Evolutionary conservation across 768 basidiomycete species (phyloP).

Genomic region (Lyophyllum shimeji): DNA sequence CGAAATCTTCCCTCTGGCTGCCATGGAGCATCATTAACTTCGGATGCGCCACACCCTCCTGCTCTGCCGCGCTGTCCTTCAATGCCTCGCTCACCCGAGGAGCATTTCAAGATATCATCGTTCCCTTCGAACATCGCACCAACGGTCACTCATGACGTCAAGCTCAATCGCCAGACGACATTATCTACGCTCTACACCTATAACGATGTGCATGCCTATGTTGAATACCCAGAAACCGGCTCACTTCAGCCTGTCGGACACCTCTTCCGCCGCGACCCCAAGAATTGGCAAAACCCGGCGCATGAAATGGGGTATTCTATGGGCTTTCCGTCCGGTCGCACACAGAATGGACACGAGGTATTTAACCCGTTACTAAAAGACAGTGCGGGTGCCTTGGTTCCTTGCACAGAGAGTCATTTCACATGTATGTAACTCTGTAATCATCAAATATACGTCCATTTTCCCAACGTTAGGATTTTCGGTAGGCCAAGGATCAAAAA

Average conservation of each 20-base stretch:
- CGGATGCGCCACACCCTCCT: not conserved
- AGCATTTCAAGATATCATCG: not conserved
- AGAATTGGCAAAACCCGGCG: not conserved
- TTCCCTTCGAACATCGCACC: not conserved
- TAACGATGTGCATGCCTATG: not conserved
- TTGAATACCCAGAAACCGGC: not conserved
- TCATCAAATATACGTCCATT: not conserved
- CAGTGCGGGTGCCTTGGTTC: not conserved
- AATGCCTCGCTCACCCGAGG: not conserved
- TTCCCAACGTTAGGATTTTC: not conserved
- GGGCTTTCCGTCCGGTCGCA: not conserved
- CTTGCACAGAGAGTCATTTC: not conserved
- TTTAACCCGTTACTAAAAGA: not conserved
- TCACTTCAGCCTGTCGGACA: not conserved
- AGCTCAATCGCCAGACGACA: not conserved
- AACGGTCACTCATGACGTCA: not conserved
- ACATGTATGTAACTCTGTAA: not conserved
- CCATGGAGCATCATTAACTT: not conserved
- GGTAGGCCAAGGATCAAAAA: conserved; percentile 18
- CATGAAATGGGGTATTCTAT: not conserved
- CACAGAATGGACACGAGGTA: not conserved
- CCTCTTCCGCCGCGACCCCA: not conserved
- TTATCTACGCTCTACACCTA: not conserved
- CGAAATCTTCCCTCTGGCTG: not conserved
- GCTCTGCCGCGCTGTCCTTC: not conserved